phyloP scores from a whole-genome alignment of 768 basidiomycete species.

The Megacollybia marginata region DNA sequence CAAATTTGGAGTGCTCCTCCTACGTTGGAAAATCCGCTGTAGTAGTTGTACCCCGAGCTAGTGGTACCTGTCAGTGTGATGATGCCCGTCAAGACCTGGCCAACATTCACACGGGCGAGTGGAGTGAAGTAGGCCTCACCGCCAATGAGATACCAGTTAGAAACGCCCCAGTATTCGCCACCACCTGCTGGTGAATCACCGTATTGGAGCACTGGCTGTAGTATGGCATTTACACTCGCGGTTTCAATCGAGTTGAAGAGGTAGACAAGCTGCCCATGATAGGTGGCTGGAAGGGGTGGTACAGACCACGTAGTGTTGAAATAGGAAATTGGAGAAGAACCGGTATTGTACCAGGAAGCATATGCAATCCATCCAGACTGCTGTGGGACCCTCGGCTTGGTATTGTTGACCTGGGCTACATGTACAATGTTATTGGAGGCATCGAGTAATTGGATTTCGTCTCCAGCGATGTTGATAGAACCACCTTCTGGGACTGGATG shows the following conservation, averaged over 20 bases:
- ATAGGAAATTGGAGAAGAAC: no score
- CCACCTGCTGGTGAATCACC: no score
- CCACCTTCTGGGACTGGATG: no score
- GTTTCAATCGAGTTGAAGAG: conserved; percentile 11
- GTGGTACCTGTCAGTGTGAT: conserved; percentile 7
- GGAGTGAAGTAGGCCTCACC: conserved; percentile 2
- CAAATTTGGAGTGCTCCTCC: conserved; percentile 5
- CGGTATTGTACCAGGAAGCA: conserved; percentile 10
- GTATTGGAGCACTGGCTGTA: no score
- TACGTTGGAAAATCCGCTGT: conserved; percentile 7
- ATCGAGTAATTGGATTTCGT: conserved; percentile 6
- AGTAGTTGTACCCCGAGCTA: conserved; percentile 6
- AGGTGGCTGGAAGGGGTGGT: conserved; percentile 6
- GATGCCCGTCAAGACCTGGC: conserved; percentile 8
- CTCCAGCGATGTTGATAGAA: conserved; percentile 7
- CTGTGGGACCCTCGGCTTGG: not conserved
- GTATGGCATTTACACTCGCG: no score
- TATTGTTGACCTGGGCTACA: not conserved
- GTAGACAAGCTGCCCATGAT: conserved; percentile 11
- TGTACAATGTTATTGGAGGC: conserved; percentile 4
- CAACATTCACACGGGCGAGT: not conserved
- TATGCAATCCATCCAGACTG: conserved; percentile 10
- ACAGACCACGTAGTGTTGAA: conserved; percentile 10
- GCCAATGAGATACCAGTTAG: no score
- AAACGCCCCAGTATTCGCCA: no score